A percentile compares a stretch with the other conserved stretches of the same genome.
Conservation (phyloP, 2,329 filamentous ascomycete species). For the Ophiostoma perfectum region DNA sequence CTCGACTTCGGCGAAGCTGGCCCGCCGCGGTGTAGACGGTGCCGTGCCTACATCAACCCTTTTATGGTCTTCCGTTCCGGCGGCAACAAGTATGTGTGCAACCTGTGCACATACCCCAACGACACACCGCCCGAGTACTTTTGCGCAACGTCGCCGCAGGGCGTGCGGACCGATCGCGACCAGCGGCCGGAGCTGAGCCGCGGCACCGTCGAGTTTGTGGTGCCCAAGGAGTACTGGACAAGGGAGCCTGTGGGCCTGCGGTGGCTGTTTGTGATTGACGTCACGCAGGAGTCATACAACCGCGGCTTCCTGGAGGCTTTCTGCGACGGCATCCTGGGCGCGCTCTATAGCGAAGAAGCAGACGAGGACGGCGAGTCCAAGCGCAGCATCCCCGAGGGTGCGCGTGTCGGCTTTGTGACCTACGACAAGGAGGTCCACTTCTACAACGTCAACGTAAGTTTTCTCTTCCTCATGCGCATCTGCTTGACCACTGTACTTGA, state of each 20-base stretch:
- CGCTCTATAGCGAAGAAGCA: constrained; percentile 69
- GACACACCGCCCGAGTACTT: constrained; percentile 92
- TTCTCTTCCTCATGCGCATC: no score
- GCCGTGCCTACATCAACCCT: constrained; percentile 94
- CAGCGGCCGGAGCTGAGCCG: constrained; percentile 83
- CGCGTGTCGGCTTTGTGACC: constrained; percentile 90
- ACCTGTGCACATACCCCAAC: constrained; percentile 96
- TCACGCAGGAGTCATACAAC: constrained; percentile 84
- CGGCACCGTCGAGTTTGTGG: constrained; percentile 91
- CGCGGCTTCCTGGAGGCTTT: constrained; percentile 86
- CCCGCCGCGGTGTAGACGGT: constrained; percentile 85
- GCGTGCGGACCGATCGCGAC: constrained; percentile 79
- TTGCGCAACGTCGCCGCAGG: constrained; percentile 79
- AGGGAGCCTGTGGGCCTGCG: constrained; percentile 83
- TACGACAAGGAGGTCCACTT: constrained; percentile 97
- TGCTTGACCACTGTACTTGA: no score
- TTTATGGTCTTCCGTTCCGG: constrained; percentile 97
- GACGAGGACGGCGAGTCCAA: constrained; percentile 49
- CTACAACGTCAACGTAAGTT: constrained; percentile 72
- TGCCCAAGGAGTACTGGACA: constrained; percentile 98
- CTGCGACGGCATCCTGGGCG: constrained; percentile 78
- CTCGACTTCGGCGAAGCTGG: constrained; percentile 90
- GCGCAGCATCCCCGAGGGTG: constrained; percentile 64
- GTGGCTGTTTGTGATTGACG: constrained; percentile 89
- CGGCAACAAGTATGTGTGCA: constrained; percentile 95